Evolutionary conservation across 2,329 filamentous ascomycete species (phyloP).

Genomic region (Paecilomyces fulvus): DNA sequence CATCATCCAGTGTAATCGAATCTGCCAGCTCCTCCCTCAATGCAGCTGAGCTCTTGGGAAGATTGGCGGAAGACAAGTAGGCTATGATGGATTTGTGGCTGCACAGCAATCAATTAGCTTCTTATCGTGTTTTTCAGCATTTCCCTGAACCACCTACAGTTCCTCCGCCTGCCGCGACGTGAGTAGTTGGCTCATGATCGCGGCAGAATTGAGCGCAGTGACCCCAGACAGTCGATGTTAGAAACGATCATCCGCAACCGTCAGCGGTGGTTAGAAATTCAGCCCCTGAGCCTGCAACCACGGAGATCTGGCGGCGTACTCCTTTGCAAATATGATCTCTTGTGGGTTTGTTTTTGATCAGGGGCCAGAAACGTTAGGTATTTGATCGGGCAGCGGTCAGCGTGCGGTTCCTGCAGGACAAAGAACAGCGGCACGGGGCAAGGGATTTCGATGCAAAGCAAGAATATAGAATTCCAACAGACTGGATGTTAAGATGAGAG

Average conservation of each 20-base stretch:
- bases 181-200: constrained; percentile 63
- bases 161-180: constrained; percentile 78
- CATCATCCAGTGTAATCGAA: constrained; percentile 60
- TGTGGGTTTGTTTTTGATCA: not conserved
- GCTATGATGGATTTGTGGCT: constrained; percentile 93
- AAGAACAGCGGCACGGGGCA: not conserved
- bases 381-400: not conserved
- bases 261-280: not conserved
- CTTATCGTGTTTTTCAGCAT: not conserved
- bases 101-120: constrained; percentile 7
- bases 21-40: constrained; percentile 71
- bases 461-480: not conserved
- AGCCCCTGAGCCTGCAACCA: not conserved
- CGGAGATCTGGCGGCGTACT: not conserved
- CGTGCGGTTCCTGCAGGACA: not conserved
- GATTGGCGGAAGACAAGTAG: constrained; percentile 68
- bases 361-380: not conserved
- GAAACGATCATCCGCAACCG: not conserved
- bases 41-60: constrained; percentile 59
- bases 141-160: constrained; percentile 54
- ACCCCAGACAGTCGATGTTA: constrained; percentile 1
- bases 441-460: not conserved
- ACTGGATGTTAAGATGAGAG: not conserved
- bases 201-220: constrained; percentile 5
- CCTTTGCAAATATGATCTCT: not conserved